Conservation (phyloP, 2,329 filamentous ascomycete species). For the Colletotrichum shisoi region DNA sequence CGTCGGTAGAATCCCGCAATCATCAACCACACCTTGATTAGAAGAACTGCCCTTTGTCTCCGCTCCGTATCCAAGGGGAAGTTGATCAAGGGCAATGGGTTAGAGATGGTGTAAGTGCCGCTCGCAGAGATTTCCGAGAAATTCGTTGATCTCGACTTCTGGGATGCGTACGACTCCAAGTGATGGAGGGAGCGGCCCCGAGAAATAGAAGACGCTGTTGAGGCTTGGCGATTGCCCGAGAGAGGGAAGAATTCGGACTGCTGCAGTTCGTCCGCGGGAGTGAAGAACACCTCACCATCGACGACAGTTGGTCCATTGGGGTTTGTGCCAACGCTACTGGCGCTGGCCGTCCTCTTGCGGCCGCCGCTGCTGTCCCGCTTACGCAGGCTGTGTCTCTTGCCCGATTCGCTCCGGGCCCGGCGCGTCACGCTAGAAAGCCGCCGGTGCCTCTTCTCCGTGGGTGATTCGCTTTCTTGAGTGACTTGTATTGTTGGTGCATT, state of each 20-base stretch:
- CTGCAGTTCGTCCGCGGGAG: conserved; percentile 55
- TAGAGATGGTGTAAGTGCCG: conserved; percentile 55
- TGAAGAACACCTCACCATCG: conserved; percentile 62
- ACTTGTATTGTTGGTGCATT: conserved; percentile 77
- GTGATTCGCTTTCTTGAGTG: conserved; percentile 68
- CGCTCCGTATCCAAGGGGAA: conserved; percentile 64
- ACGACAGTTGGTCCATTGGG: conserved; percentile 53
- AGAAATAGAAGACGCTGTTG: conserved; percentile 54
- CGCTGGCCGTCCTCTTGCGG: conserved; percentile 52
- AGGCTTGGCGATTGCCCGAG: conserved; percentile 52
- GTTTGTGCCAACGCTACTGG: conserved; percentile 51
- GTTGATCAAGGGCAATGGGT: conserved; percentile 60
- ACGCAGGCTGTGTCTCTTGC: conserved; percentile 61
- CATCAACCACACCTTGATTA: conserved; percentile 88
- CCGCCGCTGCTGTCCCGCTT: conserved; percentile 62
- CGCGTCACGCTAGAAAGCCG: conserved; percentile 50
- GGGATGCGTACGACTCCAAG: conserved; percentile 57
- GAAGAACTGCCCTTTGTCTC: conserved; percentile 58
- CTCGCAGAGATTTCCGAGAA: conserved; percentile 52
- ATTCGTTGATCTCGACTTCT: conserved; percentile 52
- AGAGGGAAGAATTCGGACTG: conserved; percentile 57
- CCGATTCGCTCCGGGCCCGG: conserved; percentile 56
- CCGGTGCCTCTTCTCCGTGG: conserved; percentile 49
- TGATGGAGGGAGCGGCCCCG: conserved; percentile 55
- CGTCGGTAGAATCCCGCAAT: conserved; percentile 88